phyloP scores from a whole-genome alignment of 768 basidiomycete genomes.

The Auricularia cornea region DNA sequence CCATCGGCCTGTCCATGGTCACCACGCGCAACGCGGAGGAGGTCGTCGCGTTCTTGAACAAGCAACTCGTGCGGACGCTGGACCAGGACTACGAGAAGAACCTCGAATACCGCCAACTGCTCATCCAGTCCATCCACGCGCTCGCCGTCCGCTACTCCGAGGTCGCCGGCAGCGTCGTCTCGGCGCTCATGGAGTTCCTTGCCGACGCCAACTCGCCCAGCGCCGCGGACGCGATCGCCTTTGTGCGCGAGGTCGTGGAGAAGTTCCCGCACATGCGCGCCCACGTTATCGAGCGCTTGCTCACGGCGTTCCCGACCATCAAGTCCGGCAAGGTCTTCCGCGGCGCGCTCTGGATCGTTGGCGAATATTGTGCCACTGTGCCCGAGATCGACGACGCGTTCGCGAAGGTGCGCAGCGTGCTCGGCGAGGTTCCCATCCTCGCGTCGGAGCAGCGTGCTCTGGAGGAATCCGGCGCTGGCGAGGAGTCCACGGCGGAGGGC shows the following conservation, averaged over 20 bases:
- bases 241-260: slow-evolving; percentile 88
- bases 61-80: slow-evolving; percentile 89
- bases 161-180: slow-evolving; percentile 83
- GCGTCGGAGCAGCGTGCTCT: slow-evolving; percentile 78
- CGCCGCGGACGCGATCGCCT: slow-evolving; percentile 89
- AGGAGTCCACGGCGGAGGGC: slow-evolving; percentile 40
- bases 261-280: slow-evolving; percentile 85
- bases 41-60: slow-evolving; percentile 93
- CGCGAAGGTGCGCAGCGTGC: slow-evolving; percentile 69
- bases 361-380: slow-evolving; percentile 72
- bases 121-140: slow-evolving; percentile 96
- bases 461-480: slow-evolving; percentile 58
- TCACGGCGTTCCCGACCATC: slow-evolving; percentile 72
- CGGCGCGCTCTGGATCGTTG: slow-evolving; percentile 96
- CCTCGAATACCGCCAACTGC: slow-evolving; percentile 87
- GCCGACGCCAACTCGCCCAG: slow-evolving; percentile 93
- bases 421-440: slow-evolving; percentile 97
- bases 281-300: slow-evolving; percentile 79
- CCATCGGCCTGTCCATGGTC: slow-evolving; percentile 86
- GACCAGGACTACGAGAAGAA: slow-evolving; percentile 94
- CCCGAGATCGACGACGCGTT: slow-evolving; percentile 66
- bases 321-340: slow-evolving; percentile 96
- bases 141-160: slow-evolving; percentile 96
- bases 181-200: slow-evolving; percentile 89
- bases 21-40: slow-evolving; percentile 94